Base-by-base conservation (phyloP, 2,329 filamentous ascomycete genomes). In the Penicillium capsulatum region DNA sequence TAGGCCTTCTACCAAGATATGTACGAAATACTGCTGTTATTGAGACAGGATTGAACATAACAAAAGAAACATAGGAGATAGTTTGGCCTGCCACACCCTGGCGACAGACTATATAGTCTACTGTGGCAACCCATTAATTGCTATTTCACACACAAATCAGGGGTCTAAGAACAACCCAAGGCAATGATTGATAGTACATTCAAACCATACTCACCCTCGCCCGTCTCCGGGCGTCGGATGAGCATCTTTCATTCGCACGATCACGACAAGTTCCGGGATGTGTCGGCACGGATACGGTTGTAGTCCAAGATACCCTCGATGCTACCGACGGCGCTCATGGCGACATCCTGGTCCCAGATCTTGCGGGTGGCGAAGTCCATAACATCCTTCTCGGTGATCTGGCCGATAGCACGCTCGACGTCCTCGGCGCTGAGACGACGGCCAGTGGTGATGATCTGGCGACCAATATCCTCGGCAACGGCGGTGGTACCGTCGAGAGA, bases 401-500 rank as follows among this genome's bases (percentile, higher is more conserved):
- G 77, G 62, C 90, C 84, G 57, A 98, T 88, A 55, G 84, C 81
- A 59, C 87, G 82, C 81, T 98, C 92, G 53, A 98, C 91, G 77
- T 98, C 92, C 68, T 85, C 84, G 45, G 92, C 87, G 65, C 75
- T 82, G 80, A 94, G 84, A 54, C 91, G 84, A 61, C 90, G 86
- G 65, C 92, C 92, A 43, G 92, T 97, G 63, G 90, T 97, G 74
- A 98, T 83, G 71, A 98, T 89, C 75, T 98, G 92, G 70, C 92
- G 87, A 63, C 92, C 92, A 68, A 98, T 95, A 67, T 98, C 92
- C 77, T 98, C 92, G 47, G 92, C 92, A 39, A 96, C 84, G 58
- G 92, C 89, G 34, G 92, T 97, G 64, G 92, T 97, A 68, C 90
- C 94, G 68, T 98, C 92, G 20, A 98, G 87, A 37, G 89, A 94